These are phyloP conservation scores for Panaeolus papilionaceus DNA, from an alignment of 768 basidiomycete genomes.

Conservation along the genomic window DNA sequence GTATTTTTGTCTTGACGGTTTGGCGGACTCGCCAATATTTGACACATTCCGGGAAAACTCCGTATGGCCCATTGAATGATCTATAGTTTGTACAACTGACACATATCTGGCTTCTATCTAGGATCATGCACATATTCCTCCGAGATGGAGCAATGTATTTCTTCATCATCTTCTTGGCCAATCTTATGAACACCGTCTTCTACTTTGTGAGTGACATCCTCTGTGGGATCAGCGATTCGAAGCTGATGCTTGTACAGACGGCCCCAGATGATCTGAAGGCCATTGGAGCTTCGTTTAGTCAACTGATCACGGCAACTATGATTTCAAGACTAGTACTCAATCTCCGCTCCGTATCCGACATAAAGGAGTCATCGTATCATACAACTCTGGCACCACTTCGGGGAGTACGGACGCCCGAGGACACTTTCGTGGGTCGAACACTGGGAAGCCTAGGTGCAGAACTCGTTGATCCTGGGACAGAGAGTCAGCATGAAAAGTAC, in stretches of 20 bases:
- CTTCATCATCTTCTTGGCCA: conserved; percentile 32
- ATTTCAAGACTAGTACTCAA: conserved; percentile 38
- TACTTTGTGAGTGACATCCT: conserved; percentile 29
- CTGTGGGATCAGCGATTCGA: neutral
- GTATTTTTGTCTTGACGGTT: conserved; percentile 27
- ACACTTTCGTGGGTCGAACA: neutral
- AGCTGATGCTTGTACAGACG: conserved; percentile 17
- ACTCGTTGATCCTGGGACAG: neutral
- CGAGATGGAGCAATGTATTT: conserved; percentile 35
- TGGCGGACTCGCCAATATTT: conserved; percentile 25
- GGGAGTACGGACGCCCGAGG: neutral
- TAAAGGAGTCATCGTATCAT: neutral
- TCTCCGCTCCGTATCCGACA: conserved; percentile 28
- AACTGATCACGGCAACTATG: conserved; percentile 35
- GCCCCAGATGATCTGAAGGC: conserved; percentile 32
- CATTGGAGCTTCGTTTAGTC: conserved; percentile 38
- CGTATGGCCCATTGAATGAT: conserved; percentile 18
- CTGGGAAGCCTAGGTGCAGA: conserved; percentile 16
- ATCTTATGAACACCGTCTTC: conserved; percentile 32
- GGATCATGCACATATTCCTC: conserved; percentile 30
- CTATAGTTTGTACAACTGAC: neutral
- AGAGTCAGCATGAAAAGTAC: conserved; percentile 23
- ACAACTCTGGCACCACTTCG: conserved; percentile 2
- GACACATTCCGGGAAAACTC: conserved; percentile 15
- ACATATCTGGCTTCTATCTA: conserved; percentile 12